Evolutionary conservation across 2,329 filamentous ascomycete species (phyloP), one percentile per base, ranked within the genome.

Genomic region (Pseudogymnoascus pannorum): DNA sequence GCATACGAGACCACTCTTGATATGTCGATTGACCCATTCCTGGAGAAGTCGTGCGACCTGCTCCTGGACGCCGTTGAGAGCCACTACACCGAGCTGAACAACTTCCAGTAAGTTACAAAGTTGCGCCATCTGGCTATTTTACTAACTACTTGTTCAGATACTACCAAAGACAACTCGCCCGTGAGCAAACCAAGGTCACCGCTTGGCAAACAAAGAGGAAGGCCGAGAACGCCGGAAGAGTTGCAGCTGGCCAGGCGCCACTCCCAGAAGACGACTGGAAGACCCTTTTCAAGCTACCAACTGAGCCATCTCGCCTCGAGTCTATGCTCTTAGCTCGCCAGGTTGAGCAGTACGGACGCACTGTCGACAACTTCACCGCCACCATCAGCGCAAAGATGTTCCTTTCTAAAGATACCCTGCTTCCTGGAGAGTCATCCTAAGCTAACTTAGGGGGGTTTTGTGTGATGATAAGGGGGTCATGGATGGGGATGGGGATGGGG

Each of bases 191-290:
- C 71, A 99, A 97, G 85, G 97, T 99, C 70, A 87, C 90, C 61
- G 88, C 92, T 67, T 99, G 94, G 94, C 93, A 97, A 79, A 79
- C 87, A 64, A 97, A 99, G 86, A 88, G 94, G 73, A 96, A 96
- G 81, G 87, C 91, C 14, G 94, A 99, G 83, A 99, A 99, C 73
- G 87, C 88, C 29, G 88, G 87, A 64, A 86, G 94, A 62, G 82
- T 84, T 62, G 86, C 91, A 36, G 89, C 93, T 68, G 97, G 97
- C 83, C 92, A 97, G 78, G 76, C 88, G 40, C 86, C 86, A 36
- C 84, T 97, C 58, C 92, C 94, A 36, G 94, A 99, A 79, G 93
- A 97, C 72, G 94, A 99, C 81, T 99, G 92, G 92, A 91, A 96
- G 79, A 88, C 91, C 74, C 82, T 97, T 70, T 99, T 97, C 85